Evolutionary conservation across 805 yeast genomes (phyloP), one percentile per base, ranked within the genome.

Genomic region (Debaryomyces castellii): DNA sequence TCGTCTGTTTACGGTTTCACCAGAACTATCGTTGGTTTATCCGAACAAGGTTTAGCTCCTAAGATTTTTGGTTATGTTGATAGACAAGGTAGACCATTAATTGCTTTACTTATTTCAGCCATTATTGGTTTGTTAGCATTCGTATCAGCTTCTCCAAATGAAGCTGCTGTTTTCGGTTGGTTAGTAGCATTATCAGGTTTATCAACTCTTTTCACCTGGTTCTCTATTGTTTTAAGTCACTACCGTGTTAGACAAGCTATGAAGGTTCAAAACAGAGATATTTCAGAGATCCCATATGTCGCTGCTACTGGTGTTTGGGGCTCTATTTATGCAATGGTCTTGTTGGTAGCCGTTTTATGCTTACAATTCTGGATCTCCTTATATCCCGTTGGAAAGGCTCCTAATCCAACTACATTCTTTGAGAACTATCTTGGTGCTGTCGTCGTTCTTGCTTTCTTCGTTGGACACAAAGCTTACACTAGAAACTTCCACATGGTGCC

Each of bases 361-460:
- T 58, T 67, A 40, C 70, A 66, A 51, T 66, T 67, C 50, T 67
- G 73, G 73, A 51, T 59, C 20, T 55, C 70, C 1, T 57, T 67
- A 40, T 67, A 46, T 48, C 73, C 73, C 17, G 46, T 64, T 14
- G 63, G 64, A 2, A 10, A 44, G n/a, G 38, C 47, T 22, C 67
- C 66, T 18, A 53, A 66, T 49, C 73, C 73, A 45, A 49, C 53
- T n/a, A 60, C 55, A 27, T 82, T 83, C 65, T 82, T 82, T 72
- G 65, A 74, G 63, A 68, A 73, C 46, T 83, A 82, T 61, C 63
- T 83, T 43, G 83, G 84, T 40, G 71, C 68, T 2, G 64, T 66
- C 27, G 73, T 77, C 33, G 66, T 76, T 36, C 28, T 69, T 17
- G 74, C 59, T n/a, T 76, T 76, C 61, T 82, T 77, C 59, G 35